Conservation (phyloP, 164 flowering plant species). For the Cinnamomum micranthum region DNA sequence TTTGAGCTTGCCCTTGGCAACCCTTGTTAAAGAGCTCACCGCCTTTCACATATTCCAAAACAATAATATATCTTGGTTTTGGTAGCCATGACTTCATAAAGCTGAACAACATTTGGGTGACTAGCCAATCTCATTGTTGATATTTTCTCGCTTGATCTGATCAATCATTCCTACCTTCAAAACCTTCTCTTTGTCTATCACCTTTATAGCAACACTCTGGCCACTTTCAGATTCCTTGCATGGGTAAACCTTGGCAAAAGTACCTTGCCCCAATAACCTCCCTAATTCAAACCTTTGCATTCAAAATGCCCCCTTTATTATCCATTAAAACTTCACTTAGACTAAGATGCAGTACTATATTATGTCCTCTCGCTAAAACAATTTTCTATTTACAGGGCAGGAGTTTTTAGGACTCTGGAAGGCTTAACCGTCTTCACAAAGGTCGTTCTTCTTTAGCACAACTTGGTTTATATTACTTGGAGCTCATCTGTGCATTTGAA, state of each 20-base stretch:
- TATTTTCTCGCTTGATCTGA: conserved; percentile 69
- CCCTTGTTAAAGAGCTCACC: conserved; percentile 54
- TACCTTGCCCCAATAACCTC: conserved; percentile 30
- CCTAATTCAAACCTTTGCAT: conserved; percentile 31
- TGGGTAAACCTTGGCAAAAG: conserved; percentile 33
- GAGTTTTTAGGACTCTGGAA: conserved; percentile 6
- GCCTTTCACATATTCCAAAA: conserved; percentile 64
- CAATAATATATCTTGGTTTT: conserved; percentile 68
- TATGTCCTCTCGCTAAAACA: conserved; percentile 16
- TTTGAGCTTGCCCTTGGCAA: conserved; percentile 53
- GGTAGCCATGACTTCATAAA: conserved; percentile 71
- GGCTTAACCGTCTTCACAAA: conserved; percentile 51
- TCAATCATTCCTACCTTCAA: conserved; percentile 56
- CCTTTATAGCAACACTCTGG: conserved; percentile 30
- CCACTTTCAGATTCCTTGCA: conserved; percentile 21
- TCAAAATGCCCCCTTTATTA: conserved; percentile 21
- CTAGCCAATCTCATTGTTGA: conserved; percentile 53
- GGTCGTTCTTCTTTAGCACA: conserved; percentile 30
- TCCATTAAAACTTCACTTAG: conserved; percentile 35
- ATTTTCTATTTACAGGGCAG: conserved; percentile 7
- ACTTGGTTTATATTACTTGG: conserved; percentile 3
- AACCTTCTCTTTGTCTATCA: conserved; percentile 48
- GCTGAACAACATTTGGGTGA: conserved; percentile 60
- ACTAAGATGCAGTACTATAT: conserved; percentile 5
- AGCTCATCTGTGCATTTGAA: conserved; percentile 17